phyloP scores from a whole-genome alignment of 1,284 basidiomycete genomes.

The Puccinia horiana region DNA sequence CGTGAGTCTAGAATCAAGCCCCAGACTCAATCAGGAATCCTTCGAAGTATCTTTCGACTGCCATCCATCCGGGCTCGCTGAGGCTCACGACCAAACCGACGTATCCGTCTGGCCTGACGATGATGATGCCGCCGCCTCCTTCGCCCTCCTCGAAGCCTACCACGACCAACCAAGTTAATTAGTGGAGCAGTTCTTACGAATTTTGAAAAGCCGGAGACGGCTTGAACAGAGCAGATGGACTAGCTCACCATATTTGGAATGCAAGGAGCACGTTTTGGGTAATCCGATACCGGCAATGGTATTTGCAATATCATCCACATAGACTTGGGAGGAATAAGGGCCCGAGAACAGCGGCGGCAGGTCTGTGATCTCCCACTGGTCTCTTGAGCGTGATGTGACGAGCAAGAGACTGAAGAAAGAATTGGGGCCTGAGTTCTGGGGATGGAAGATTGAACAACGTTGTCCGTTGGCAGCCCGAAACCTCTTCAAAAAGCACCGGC shows the following conservation, averaged over 20 bases:
- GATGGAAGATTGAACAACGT: slow-evolving; percentile 52
- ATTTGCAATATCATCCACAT: slow-evolving; percentile 34
- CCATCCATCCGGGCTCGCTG: slow-evolving; percentile 52
- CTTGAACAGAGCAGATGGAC: not conserved
- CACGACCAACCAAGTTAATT: not conserved
- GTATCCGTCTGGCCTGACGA: slow-evolving; percentile 57
- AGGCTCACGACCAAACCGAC: slow-evolving; percentile 54
- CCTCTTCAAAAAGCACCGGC: slow-evolving; percentile 54
- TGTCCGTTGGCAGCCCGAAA: slow-evolving; percentile 43
- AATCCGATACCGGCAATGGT: not conserved
- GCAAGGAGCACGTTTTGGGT: slow-evolving; percentile 11
- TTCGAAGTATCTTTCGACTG: slow-evolving; percentile 55
- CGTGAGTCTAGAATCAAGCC: not conserved
- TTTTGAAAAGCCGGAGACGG: not conserved
- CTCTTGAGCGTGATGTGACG: slow-evolving; percentile 52
- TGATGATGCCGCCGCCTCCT: slow-evolving; percentile 54
- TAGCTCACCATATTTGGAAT: slow-evolving; percentile 50
- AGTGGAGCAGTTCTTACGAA: no score
- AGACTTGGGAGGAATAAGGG: slow-evolving; percentile 17
- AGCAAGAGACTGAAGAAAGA: slow-evolving; percentile 56
- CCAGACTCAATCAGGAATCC: slow-evolving; percentile 49
- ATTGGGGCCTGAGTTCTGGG: slow-evolving; percentile 52
- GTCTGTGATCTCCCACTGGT: slow-evolving; percentile 55
- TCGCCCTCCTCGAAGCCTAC: slow-evolving; percentile 55
- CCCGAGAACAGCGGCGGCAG: slow-evolving; percentile 13